phyloP scores from a whole-genome alignment of 441 rosid species.

The Aleurites moluccanus region DNA sequence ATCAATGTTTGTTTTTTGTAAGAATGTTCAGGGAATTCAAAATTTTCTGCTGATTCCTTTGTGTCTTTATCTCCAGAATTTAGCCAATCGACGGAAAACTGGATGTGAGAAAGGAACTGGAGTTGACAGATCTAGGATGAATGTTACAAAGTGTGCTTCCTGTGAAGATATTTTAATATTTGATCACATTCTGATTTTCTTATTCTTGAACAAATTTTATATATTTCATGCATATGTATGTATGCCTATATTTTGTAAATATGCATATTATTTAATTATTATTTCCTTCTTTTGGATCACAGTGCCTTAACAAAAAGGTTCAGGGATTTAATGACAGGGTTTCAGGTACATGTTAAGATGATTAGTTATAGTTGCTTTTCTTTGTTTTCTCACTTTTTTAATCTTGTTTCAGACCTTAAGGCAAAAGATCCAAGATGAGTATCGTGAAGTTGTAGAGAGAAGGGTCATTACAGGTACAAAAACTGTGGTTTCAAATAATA shows the following conservation, averaged over 20 bases:
- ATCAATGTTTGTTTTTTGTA: background rate
- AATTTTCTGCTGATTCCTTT: constrained; percentile 10
- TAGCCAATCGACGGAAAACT: constrained; percentile 78
- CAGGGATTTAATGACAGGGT: constrained; percentile 79
- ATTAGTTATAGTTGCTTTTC: background rate
- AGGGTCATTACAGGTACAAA: constrained; percentile 74
- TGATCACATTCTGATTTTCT: too few relatives aligned
- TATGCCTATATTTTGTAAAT: background rate
- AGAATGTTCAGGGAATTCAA: background rate
- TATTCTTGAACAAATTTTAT: background rate
- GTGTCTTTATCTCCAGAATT: constrained; percentile 44
- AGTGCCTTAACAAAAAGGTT: constrained; percentile 65
- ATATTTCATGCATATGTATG: too few relatives aligned
- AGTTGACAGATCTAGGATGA: constrained; percentile 86
- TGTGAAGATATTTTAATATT: background rate
- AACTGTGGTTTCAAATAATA: constrained; percentile 1
- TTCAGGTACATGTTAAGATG: constrained; percentile 51
- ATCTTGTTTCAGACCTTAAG: constrained; percentile 60
- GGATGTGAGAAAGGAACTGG: constrained; percentile 91
- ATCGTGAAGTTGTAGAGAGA: constrained; percentile 89
- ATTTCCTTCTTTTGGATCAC: constrained; percentile 26
- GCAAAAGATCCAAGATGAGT: constrained; percentile 81
- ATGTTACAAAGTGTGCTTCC: constrained; percentile 62
- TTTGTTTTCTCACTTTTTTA: constrained; percentile 25
- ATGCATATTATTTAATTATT: background rate